A percentile compares a stretch with the other conserved stretches of the same genome.
Evolutionary conservation across 495 filamentous ascomycete species (phyloP).

Genomic region (Lichina pygmaea): DNA sequence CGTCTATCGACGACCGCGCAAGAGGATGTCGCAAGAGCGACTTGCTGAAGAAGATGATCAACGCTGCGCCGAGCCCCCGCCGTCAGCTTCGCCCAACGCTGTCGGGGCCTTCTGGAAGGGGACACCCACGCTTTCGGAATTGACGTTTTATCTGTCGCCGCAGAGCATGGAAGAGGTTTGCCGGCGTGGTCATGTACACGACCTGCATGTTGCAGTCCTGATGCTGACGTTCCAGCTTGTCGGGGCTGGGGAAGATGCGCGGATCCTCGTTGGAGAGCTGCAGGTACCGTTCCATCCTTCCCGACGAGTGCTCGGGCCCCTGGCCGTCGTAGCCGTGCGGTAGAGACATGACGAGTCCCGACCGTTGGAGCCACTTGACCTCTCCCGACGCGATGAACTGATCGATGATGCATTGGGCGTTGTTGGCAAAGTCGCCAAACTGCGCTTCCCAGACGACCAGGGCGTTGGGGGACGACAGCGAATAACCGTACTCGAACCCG

Average conservation of each 20-base stretch:
- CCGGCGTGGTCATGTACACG: conserved; percentile 70
- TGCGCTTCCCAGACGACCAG: conserved; percentile 98
- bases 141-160: conserved; percentile 95
- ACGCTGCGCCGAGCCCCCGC: conserved; percentile 23
- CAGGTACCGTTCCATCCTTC: conserved; percentile 87
- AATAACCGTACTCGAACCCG: conserved; percentile 97
- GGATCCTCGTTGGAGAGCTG: conserved; percentile 97
- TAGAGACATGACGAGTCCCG: conserved; percentile 76
- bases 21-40: conserved; percentile 76
- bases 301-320: conserved; percentile 94
- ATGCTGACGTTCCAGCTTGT: conserved; percentile 89
- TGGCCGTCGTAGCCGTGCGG: conserved; percentile 97
- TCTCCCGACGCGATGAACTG: conserved; percentile 97
- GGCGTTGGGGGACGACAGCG: conserved; percentile 81
- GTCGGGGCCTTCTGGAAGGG: not conserved
- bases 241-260: conserved; percentile 57
- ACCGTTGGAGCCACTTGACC: conserved; percentile 93
- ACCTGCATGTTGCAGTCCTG: conserved; percentile 99
- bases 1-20: conserved; percentile 64
- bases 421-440: conserved; percentile 99
- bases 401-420: conserved; percentile 94
- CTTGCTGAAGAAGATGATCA: conserved; percentile 96
- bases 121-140: conserved; percentile 81
- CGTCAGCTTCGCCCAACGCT: not conserved
- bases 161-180: conserved; percentile 90